These are phyloP conservation scores for Auricularia heimuer DNA, from an alignment of 768 basidiomycete species.

Conservation along the genomic window DNA sequence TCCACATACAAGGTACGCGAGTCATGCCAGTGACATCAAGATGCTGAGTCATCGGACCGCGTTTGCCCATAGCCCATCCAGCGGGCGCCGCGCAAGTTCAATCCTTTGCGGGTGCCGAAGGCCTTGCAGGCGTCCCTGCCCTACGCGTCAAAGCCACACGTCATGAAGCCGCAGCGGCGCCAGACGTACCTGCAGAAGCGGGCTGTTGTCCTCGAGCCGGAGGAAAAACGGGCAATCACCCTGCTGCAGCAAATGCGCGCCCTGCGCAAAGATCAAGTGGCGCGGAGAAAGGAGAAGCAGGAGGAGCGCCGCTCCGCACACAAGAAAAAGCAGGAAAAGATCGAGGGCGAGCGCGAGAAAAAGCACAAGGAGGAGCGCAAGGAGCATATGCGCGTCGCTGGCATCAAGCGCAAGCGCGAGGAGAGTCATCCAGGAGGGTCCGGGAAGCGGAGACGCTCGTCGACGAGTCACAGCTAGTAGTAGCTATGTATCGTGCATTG, in stretches of 20 bases:
- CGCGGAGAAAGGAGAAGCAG: slow-evolving; percentile 75
- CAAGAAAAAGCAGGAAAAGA: slow-evolving; percentile 64
- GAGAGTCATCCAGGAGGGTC: slow-evolving; percentile 8
- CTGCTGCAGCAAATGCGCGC: slow-evolving; percentile 91
- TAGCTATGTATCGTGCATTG: too few species aligned
- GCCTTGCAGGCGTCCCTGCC: slow-evolving; percentile 88
- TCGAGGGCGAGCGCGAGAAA: slow-evolving; percentile 48
- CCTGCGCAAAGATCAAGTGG: slow-evolving; percentile 79
- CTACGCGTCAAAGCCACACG: slow-evolving; percentile 85
- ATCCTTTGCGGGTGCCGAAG: slow-evolving; percentile 77
- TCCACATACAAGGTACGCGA: slow-evolving; percentile 68
- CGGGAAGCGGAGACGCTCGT: background rate
- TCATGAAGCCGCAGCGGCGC: slow-evolving; percentile 60
- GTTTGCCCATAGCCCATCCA: slow-evolving; percentile 40
- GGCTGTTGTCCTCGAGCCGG: slow-evolving; percentile 89
- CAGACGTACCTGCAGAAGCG: slow-evolving; percentile 91
- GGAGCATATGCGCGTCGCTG: slow-evolving; percentile 61
- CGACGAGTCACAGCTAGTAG: background rate
- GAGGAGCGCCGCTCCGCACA: slow-evolving; percentile 60
- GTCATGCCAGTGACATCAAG: background rate
- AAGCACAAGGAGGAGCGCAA: slow-evolving; percentile 72
- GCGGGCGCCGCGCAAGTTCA: slow-evolving; percentile 76
- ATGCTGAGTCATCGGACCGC: background rate
- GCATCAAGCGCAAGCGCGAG: slow-evolving; percentile 64
- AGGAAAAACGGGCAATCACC: slow-evolving; percentile 87